phyloP scores from a whole-genome alignment of 768 basidiomycete species.

The Hygrocybe punicea region DNA sequence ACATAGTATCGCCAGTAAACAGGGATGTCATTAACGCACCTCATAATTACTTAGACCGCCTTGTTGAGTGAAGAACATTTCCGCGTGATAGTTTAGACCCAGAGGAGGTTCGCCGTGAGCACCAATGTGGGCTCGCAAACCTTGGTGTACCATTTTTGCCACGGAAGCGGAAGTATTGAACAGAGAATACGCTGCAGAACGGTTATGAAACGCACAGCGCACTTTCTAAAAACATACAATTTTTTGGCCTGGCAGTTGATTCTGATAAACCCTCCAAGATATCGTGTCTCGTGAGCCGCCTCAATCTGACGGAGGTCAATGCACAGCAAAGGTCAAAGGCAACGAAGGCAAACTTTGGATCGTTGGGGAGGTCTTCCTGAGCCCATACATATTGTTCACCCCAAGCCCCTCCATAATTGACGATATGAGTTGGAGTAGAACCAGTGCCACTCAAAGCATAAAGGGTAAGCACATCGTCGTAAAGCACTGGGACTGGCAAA shows the following conservation, averaged over 20 bases:
- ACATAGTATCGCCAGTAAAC: not conserved
- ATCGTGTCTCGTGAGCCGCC: conserved; percentile 63
- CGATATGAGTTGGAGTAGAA: conserved; percentile 69
- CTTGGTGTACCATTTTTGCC: conserved; percentile 64
- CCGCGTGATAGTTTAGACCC: conserved; percentile 73
- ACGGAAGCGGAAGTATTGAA: conserved; percentile 69
- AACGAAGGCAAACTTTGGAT: conserved; percentile 43
- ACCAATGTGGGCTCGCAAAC: conserved; percentile 62
- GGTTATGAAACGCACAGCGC: conserved; percentile 2
- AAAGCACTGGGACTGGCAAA: conserved; percentile 60
- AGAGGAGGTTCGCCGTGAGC: conserved; percentile 73
- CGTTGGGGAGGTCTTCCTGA: conserved; percentile 57
- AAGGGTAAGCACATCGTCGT: conserved; percentile 62
- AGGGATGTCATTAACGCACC: conserved; percentile 33
- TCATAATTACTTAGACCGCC: conserved; percentile 72
- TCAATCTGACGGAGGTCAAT: conserved; percentile 43
- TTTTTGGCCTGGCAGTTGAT: conserved; percentile 54
- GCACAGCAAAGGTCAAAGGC: not conserved
- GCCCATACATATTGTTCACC: conserved; percentile 74
- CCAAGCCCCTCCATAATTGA: conserved; percentile 69
- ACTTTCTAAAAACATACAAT: conserved; percentile 43
- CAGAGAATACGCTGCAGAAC: conserved; percentile 50
- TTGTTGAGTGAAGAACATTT: conserved; percentile 60
- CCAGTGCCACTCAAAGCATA: conserved; percentile 68
- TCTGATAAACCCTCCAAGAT: conserved; percentile 58